Conservation (phyloP, 805 yeast genomes). For the Lachancea dasiensis region DNA sequence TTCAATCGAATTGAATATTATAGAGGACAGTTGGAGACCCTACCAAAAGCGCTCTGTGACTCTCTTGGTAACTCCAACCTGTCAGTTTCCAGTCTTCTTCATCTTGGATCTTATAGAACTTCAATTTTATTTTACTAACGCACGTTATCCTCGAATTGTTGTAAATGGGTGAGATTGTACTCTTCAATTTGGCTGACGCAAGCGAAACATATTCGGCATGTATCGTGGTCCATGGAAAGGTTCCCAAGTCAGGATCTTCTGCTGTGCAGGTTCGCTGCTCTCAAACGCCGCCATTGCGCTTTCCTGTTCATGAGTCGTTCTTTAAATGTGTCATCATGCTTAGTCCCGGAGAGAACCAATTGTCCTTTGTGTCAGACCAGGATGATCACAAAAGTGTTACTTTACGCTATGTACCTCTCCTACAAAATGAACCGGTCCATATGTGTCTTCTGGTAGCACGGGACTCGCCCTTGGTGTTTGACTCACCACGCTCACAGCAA, state of each 20-base stretch:
- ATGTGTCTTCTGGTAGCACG: conserved; percentile 67
- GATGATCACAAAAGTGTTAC: conserved; percentile 32
- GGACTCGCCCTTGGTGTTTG: conserved; percentile 68
- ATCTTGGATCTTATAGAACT: too few relatives aligned
- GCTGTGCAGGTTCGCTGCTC: conserved; percentile 39
- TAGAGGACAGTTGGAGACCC: too few relatives aligned
- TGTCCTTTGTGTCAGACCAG: conserved; percentile 44
- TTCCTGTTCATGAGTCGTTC: conserved; percentile 59
- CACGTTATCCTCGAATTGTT: neutral
- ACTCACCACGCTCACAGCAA: conserved; percentile 51
- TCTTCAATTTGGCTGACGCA: conserved; percentile 32
- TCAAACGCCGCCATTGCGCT: conserved; percentile 56
- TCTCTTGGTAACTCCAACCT: too few relatives aligned
- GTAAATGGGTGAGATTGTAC: conserved; percentile 18
- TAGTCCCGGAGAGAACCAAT: conserved; percentile 58
- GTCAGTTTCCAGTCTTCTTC: too few relatives aligned
- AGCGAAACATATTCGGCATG: conserved; percentile 44
- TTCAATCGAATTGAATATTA: too few relatives aligned
- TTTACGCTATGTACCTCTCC: conserved; percentile 49
- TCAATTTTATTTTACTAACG: neutral
- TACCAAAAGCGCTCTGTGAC: too few relatives aligned
- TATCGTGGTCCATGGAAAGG: conserved; percentile 44
- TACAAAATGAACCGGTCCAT: conserved; percentile 71
- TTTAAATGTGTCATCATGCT: conserved; percentile 75
- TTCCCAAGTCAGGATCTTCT: conserved; percentile 29